Conservation (phyloP, 2,329 filamentous ascomycete species). For the Atkinsonella hypoxylon region DNA sequence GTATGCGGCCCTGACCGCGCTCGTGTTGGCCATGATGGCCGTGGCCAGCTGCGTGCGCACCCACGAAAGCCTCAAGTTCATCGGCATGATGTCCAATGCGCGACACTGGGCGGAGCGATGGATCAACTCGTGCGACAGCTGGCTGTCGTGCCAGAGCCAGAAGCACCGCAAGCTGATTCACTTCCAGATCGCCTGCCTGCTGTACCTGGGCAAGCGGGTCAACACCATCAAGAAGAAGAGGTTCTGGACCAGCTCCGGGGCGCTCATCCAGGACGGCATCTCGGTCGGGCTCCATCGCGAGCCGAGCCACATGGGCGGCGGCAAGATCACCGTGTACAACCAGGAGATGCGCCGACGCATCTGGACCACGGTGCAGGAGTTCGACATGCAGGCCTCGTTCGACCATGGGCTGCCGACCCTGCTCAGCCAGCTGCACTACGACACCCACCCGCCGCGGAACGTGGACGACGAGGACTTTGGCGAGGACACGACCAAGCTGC, state of each 20-base stretch:
- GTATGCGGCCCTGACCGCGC: conserved; percentile 41
- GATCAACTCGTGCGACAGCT: conserved; percentile 43
- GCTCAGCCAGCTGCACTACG: conserved; percentile 43
- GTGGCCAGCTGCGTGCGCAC: conserved; percentile 46
- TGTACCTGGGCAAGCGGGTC: conserved; percentile 49
- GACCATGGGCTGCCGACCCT: conserved; percentile 48
- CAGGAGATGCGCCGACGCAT: conserved; percentile 50
- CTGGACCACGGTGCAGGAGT: conserved; percentile 50
- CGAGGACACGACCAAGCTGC: conserved; percentile 37
- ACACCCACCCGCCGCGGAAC: conserved; percentile 43
- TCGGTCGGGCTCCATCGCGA: conserved; percentile 48
- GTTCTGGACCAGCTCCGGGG: conserved; percentile 46
- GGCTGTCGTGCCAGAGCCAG: conserved; percentile 44
- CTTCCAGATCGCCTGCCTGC: conserved; percentile 46
- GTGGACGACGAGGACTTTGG: conserved; percentile 47
- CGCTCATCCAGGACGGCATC: conserved; percentile 45
- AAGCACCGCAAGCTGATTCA: conserved; percentile 49
- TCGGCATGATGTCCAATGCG: conserved; percentile 46
- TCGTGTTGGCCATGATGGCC: conserved; percentile 47
- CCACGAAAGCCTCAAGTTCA: conserved; percentile 39
- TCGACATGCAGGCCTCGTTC: conserved; percentile 50
- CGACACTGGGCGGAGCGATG: conserved; percentile 43
- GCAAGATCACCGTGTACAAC: conserved; percentile 45
- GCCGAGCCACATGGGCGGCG: conserved; percentile 40
- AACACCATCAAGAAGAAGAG: conserved; percentile 55